Base-by-base conservation (phyloP, 2,329 filamentous ascomycete species). In the Ceratocystis papillata region DNA sequence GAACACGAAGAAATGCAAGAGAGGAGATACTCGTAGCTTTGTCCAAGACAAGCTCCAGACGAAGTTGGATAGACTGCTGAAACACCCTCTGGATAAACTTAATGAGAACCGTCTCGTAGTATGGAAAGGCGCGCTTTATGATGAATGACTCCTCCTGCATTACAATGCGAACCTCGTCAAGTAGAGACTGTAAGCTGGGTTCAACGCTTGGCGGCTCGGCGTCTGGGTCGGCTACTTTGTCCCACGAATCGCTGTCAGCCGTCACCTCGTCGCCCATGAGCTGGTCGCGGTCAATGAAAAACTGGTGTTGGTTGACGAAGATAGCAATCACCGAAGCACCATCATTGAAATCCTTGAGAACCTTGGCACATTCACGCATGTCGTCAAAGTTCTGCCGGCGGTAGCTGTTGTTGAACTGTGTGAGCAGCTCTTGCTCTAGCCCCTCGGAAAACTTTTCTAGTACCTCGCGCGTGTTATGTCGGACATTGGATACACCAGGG, bases 241-340 rank as follows among this genome's bases (percentile, higher is more conserved):
- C 93, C 92, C 93, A 96, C 1, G 85, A 87, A 69, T 90, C 84
- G 67, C 81, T 82, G 71, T 94, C 89, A 12, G 84, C 82, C 2
- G 82, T 82, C 17, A 96, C 84, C 74, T 96, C 92, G 72, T 96
- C 92, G 0, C 87, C 88, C 62, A 96, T 87, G 67, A 99, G 80
- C 74, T 97, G 93, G 70, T 91, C 94, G 30, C 92, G 83, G 73
- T 97, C 94, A 73, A 99, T 96, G 77, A 99, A 99, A 81, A 99
- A 99, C 73, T 96, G 91, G 76, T 99, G 95, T 75, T 99, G 94
- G 73, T 99, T 99, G 73, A 99, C 93, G 75, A 97, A 99, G 10
- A 93, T 81, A 15, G 90, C 93, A 75, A 96, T 96, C 68, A 97
- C 94, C 74, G 92, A 97, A 67, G 90, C 86, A 63, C 94, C 94